Conservation (phyloP, 2,329 filamentous ascomycete species). For the Fusarium cyanostomum region DNA sequence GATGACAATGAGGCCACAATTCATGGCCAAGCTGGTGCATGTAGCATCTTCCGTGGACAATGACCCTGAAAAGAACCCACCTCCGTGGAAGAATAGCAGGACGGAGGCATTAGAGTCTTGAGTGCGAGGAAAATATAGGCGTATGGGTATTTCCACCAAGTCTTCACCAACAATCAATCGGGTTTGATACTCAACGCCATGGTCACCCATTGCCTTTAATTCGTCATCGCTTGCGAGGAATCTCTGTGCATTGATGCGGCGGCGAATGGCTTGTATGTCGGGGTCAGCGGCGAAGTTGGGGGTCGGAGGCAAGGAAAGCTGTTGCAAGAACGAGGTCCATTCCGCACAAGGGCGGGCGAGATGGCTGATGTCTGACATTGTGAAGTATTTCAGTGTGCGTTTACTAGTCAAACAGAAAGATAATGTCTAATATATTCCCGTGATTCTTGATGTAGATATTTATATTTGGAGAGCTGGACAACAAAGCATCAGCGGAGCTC, state of each 20-base stretch:
- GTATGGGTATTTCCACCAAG: not conserved
- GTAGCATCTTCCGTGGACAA: not conserved
- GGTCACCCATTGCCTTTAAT: not conserved
- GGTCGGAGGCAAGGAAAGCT: not conserved
- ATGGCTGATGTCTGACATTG: not conserved
- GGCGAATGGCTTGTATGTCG: not conserved
- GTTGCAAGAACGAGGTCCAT: not conserved
- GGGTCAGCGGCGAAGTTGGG: not conserved
- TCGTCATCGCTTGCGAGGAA: not conserved
- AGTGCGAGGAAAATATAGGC: not conserved
- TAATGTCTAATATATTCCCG: too few species aligned
- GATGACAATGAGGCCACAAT: not conserved
- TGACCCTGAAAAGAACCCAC: not conserved
- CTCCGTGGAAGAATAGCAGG: not conserved
- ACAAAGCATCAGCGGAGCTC: too few species aligned
- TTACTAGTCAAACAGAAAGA: too few species aligned
- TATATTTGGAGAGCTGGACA: too few species aligned
- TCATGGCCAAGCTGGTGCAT: not conserved
- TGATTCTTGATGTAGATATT: too few species aligned
- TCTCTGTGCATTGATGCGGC: not conserved
- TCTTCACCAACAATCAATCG: not conserved
- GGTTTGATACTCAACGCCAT: not conserved
- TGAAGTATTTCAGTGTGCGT: too few species aligned
- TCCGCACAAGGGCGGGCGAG: not conserved
- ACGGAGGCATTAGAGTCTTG: not conserved